phyloP scores from a whole-genome alignment of 768 basidiomycete genomes.

The Leucosporidium yakuticum region DNA sequence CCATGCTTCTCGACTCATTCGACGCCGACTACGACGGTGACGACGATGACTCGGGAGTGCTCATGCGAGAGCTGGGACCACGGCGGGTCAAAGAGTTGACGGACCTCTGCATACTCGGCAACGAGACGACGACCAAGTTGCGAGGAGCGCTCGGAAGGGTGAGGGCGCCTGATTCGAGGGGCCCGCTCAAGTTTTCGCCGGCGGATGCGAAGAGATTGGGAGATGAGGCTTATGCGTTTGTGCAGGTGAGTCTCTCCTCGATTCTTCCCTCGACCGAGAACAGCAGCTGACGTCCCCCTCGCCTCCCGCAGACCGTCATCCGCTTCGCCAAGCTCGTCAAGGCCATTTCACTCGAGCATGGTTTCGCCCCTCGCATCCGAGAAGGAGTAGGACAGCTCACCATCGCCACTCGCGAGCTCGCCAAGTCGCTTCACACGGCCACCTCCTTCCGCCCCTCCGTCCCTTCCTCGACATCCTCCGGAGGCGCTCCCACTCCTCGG shows the following conservation, averaged over 20 bases:
- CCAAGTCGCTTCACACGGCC: slow-evolving; percentile 14
- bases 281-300: background rate
- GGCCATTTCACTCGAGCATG: slow-evolving; percentile 23
- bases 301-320: slow-evolving; percentile 27
- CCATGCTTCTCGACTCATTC: slow-evolving; percentile 33
- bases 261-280: background rate
- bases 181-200: slow-evolving; percentile 17
- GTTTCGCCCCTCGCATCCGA: slow-evolving; percentile 26
- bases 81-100: slow-evolving; percentile 19
- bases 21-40: slow-evolving; percentile 15
- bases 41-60: background rate
- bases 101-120: slow-evolving; percentile 30
- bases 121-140: slow-evolving; percentile 20
- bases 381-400: slow-evolving; percentile 33
- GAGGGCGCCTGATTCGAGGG: slow-evolving; percentile 2
- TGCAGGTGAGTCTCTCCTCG: slow-evolving; percentile 17
- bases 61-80: slow-evolving; percentile 14
- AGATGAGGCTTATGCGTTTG: slow-evolving; percentile 28
- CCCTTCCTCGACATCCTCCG: background rate
- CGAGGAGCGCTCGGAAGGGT: slow-evolving; percentile 20
- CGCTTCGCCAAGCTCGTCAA: slow-evolving; percentile 33
- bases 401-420: slow-evolving; percentile 32
- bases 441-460: slow-evolving; percentile 17
- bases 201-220: slow-evolving; percentile 20
- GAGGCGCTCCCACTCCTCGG: too few species aligned